phyloP scores from a whole-genome alignment of 73 alveolate species.

The Paramecium primaurelia region DNA sequence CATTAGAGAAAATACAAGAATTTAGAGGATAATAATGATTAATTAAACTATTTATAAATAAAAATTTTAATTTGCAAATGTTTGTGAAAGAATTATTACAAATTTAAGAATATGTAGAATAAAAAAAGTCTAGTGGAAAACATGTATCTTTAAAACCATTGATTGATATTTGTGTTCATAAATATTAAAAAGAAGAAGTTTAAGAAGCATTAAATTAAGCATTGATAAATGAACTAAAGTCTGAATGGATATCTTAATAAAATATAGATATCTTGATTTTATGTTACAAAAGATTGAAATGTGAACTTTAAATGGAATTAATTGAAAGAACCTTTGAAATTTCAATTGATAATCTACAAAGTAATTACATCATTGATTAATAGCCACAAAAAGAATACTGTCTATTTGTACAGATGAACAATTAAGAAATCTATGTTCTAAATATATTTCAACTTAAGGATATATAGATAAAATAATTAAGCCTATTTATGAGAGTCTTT shows the following conservation, averaged over 20 bases:
- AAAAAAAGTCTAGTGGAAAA: not conserved
- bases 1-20: not conserved
- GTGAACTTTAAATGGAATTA: not conserved
- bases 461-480: not conserved
- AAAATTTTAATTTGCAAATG: not conserved
- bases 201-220: not conserved
- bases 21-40: not conserved
- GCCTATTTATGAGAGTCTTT: slow-evolving; percentile 8
- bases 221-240: not conserved
- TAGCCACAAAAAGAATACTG: slow-evolving; percentile 14
- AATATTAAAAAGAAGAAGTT: not conserved
- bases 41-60: not conserved
- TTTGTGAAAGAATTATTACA: slow-evolving; percentile 3
- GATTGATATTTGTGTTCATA: not conserved
- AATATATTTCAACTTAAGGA: not conserved
- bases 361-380: not conserved
- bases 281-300: not conserved
- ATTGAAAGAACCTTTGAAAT: not conserved
- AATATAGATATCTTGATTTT: not conserved
- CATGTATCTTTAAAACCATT: not conserved
- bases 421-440: not conserved
- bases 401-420: not conserved
- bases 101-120: not conserved
- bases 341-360: not conserved
- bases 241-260: not conserved